These are phyloP conservation scores for Talaromyces verruculosus DNA, from an alignment of 2,329 filamentous ascomycete species.

Conservation along the genomic window DNA sequence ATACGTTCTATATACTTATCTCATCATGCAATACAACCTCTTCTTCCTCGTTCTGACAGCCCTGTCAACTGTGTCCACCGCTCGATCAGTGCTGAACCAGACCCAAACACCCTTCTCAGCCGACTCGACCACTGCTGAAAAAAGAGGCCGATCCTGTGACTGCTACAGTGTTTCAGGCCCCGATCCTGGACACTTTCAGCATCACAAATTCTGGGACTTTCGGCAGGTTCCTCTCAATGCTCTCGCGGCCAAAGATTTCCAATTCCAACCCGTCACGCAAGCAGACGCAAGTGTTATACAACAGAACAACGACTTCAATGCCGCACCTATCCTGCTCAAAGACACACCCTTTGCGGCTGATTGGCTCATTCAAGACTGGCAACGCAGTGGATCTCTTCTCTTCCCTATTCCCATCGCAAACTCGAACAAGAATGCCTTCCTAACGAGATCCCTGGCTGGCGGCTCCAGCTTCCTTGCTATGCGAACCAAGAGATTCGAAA, in stretches of 20 bases:
- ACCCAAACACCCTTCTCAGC: not conserved
- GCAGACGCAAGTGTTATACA: constrained; percentile 4
- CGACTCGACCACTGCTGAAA: not conserved
- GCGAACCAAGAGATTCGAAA: constrained; percentile 45
- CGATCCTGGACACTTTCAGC: constrained; percentile 49
- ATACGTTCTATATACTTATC: constrained; percentile 6
- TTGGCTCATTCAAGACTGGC: constrained; percentile 49
- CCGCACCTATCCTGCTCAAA: constrained; percentile 34
- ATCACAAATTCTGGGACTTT: constrained; percentile 56
- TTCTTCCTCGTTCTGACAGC: not conserved
- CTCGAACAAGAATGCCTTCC: constrained; percentile 49
- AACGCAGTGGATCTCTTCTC: constrained; percentile 38
- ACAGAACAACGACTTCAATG: constrained; percentile 16
- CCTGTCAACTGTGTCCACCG: constrained; percentile 3
- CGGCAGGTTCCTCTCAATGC: constrained; percentile 41
- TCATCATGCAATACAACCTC: constrained; percentile 13
- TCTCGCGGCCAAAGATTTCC: constrained; percentile 28
- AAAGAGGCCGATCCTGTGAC: constrained; percentile 38
- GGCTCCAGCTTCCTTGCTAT: constrained; percentile 48
- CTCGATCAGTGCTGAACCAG: not conserved
- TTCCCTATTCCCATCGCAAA: constrained; percentile 48
- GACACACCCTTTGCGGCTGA: constrained; percentile 36
- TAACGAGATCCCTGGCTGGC: constrained; percentile 31
- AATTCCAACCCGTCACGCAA: constrained; percentile 24
- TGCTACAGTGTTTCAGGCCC: constrained; percentile 50